Percentiles rank a stretch among this genome's conserved stretches.
phyloP scores from a whole-genome alignment of 2,329 filamentous ascomycete genomes.

The Chrysosphaeria jannelii region DNA sequence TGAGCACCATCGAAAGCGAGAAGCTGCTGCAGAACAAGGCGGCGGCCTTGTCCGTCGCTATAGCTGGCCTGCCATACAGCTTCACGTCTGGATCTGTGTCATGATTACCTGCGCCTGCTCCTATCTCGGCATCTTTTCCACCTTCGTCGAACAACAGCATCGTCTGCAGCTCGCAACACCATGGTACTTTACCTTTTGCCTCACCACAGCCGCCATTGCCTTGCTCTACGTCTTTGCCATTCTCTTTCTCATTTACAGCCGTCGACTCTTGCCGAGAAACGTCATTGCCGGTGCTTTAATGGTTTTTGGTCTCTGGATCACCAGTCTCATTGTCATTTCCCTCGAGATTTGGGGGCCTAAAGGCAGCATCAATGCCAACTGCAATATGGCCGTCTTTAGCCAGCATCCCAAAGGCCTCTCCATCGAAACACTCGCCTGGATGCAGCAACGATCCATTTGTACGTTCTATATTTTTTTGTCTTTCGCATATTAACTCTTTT shows the following conservation, averaged over 20 bases:
- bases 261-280: constrained; percentile 27
- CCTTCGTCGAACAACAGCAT: constrained; percentile 26
- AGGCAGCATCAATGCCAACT: constrained; percentile 27
- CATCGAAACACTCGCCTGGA: constrained; percentile 26
- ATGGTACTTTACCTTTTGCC: constrained; percentile 40
- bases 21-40: no score
- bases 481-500: neutral
- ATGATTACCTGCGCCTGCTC: constrained; percentile 28
- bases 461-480: neutral
- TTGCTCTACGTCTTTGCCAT: constrained; percentile 35
- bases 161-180: constrained; percentile 23
- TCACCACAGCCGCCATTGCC: constrained; percentile 25
- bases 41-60: constrained; percentile 19
- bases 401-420: constrained; percentile 18
- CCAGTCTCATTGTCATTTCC: constrained; percentile 28
- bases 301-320: constrained; percentile 36
- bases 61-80: constrained; percentile 36
- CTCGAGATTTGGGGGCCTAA: constrained; percentile 32
- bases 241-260: constrained; percentile 28
- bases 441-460: constrained; percentile 32
- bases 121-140: constrained; percentile 29
- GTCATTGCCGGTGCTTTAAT: constrained; percentile 34
- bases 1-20: no score
- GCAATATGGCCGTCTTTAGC: constrained; percentile 25
- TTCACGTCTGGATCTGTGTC: constrained; percentile 36